A percentile compares a stretch with the other conserved stretches of the same genome.
Evolutionary conservation across 208 protist species (phyloP).

Genomic region (Leishmania guyanensis): DNA sequence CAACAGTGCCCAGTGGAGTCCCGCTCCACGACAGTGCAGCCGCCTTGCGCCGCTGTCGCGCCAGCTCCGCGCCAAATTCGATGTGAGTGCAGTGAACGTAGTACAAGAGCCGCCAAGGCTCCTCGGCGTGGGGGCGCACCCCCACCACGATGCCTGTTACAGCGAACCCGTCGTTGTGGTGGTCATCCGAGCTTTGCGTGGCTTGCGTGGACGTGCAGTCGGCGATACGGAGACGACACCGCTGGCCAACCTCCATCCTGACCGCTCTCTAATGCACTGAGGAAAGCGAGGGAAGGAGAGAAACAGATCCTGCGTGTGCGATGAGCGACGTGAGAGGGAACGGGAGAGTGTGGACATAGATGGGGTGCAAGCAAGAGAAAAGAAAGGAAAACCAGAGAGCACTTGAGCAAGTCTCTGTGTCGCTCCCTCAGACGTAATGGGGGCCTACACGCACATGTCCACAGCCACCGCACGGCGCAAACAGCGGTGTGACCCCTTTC

Average conservation of each 20-base stretch:
- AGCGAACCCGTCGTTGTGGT: constrained; percentile 8
- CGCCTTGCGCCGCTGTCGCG: constrained; percentile 21
- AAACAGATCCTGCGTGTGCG: neutral
- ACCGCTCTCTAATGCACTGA: neutral
- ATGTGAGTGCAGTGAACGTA: constrained; percentile 57
- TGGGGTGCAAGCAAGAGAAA: neutral
- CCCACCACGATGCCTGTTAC: constrained; percentile 50
- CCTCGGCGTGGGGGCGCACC: constrained; percentile 52
- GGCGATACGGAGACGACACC: constrained; percentile 30
- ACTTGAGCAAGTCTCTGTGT: neutral
- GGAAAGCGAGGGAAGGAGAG: neutral
- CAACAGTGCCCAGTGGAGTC: constrained; percentile 9
- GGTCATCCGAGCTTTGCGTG: neutral
- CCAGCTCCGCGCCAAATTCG: constrained; percentile 30
- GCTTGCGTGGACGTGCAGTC: constrained; percentile 3
- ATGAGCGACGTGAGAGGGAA: neutral
- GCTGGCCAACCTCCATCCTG: constrained; percentile 45
- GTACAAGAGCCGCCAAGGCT: constrained; percentile 41
- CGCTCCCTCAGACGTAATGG: neutral
- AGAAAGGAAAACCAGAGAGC: neutral
- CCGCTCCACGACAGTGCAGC: constrained; percentile 27
- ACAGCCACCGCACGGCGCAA: neutral
- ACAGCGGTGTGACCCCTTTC: neutral
- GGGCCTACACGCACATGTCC: neutral
- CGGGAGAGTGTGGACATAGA: neutral